Conservation (phyloP, 148 eudicot species). For the Silene uniflora region DNA sequence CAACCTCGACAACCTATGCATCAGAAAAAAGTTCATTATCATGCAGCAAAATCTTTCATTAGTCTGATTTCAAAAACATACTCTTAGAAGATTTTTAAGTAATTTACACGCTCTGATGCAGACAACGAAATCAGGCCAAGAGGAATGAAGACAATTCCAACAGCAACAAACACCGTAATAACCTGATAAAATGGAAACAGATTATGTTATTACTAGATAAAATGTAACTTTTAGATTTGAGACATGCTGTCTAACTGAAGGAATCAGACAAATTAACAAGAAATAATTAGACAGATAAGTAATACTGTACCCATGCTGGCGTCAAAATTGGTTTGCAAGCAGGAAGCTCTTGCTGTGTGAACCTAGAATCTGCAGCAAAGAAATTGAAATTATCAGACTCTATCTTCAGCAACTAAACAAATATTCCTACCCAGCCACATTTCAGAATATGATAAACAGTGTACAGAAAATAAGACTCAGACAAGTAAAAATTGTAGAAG, state of each 20-base stretch:
- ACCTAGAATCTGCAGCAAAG: conserved; percentile 60
- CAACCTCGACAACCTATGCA: conserved; percentile 73
- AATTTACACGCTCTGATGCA: conserved; percentile 63
- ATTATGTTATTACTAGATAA: background rate
- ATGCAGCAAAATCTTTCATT: conserved; percentile 3
- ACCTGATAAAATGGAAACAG: conserved; percentile 38
- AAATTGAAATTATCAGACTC: conserved; percentile 10
- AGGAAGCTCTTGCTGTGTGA: conserved; percentile 91
- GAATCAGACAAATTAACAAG: background rate
- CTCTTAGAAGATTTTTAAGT: conserved; percentile 4
- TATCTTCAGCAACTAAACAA: background rate
- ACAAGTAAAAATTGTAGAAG: background rate
- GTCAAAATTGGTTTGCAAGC: conserved; percentile 86
- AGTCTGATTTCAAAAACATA: conserved; percentile 13
- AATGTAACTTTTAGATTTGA: background rate
- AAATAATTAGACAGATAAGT: background rate
- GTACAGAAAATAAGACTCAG: background rate
- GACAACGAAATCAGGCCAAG: conserved; percentile 61
- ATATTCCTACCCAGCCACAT: background rate
- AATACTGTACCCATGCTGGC: conserved; percentile 58
- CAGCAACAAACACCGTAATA: conserved; percentile 43
- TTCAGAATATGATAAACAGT: background rate
- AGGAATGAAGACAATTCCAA: conserved; percentile 70
- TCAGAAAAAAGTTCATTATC: conserved; percentile 11
- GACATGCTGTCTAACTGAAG: background rate